Evolutionary conservation across 1,284 basidiomycete genomes (phyloP).

Genomic region (Irpex sp.): DNA sequence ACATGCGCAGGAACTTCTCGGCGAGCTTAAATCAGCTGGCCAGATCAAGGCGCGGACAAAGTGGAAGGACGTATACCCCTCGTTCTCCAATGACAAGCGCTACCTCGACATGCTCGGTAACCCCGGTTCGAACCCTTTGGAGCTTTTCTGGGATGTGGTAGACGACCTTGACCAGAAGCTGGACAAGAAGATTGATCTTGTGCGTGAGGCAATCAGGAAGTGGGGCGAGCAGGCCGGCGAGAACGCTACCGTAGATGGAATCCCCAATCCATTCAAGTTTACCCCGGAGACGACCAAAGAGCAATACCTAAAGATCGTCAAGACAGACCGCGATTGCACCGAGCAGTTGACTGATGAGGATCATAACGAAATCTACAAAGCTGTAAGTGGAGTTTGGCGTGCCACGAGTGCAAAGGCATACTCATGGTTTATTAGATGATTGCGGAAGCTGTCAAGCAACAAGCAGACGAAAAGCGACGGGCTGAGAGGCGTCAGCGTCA

Average conservation of each 20-base stretch:
- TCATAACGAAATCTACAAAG: slow-evolving; percentile 58
- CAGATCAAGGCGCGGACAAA: slow-evolving; percentile 80
- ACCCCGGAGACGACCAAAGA: slow-evolving; percentile 55
- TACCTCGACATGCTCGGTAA: slow-evolving; percentile 86
- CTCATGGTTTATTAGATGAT: slow-evolving; percentile 50
- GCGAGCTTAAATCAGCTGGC: slow-evolving; percentile 62
- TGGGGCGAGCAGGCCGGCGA: slow-evolving; percentile 33
- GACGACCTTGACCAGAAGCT: slow-evolving; percentile 85
- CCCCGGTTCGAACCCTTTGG: slow-evolving; percentile 90
- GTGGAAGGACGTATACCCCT: slow-evolving; percentile 87
- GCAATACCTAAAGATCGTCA: slow-evolving; percentile 59
- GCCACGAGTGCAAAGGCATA: neutral
- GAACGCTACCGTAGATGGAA: slow-evolving; percentile 28
- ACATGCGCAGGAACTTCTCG: slow-evolving; percentile 55
- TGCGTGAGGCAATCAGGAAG: slow-evolving; percentile 58
- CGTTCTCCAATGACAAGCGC: slow-evolving; percentile 75
- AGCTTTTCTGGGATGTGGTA: slow-evolving; percentile 94
- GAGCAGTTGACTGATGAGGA: slow-evolving; percentile 50
- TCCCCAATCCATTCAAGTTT: slow-evolving; percentile 46
- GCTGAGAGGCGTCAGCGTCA: slow-evolving; percentile 84
- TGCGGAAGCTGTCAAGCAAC: slow-evolving; percentile 64
- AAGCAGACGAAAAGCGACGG: slow-evolving; percentile 77
- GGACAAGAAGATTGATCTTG: slow-evolving; percentile 67
- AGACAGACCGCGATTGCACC: slow-evolving; percentile 44
- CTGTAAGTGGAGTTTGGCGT: slow-evolving; percentile 44